Conservation (phyloP, 768 basidiomycete species). For the Hericium coralloides region DNA sequence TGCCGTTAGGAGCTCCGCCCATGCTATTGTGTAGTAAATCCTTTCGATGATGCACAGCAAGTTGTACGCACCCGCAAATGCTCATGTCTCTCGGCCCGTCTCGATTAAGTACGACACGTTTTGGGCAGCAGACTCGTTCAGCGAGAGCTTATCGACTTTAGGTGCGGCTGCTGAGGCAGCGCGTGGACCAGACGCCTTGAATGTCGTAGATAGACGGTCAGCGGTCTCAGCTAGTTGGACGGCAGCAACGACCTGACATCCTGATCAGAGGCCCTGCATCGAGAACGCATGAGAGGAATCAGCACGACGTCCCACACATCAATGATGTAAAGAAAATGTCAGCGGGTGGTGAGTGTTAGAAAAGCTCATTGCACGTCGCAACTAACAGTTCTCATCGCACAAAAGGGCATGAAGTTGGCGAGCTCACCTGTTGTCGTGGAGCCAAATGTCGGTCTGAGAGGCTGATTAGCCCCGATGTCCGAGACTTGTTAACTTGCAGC, state of each 20-base stretch:
- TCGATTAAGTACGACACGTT: slow-evolving; percentile 75
- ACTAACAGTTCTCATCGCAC: not conserved
- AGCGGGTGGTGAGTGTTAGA: not conserved
- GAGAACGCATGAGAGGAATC: not conserved
- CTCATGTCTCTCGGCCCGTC: slow-evolving; percentile 58
- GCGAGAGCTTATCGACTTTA: slow-evolving; percentile 29
- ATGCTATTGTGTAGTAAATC: no score
- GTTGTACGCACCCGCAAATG: slow-evolving; percentile 67
- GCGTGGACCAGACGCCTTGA: slow-evolving; percentile 44
- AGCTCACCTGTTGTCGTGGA: not conserved
- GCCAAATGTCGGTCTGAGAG: no score
- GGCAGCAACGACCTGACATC: not conserved
- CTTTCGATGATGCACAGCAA: no score
- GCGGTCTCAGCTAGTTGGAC: not conserved
- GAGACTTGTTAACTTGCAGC: no score
- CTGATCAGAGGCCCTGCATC: not conserved
- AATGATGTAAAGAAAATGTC: not conserved
- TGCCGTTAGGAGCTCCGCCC: no score
- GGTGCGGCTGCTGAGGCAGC: slow-evolving; percentile 27
- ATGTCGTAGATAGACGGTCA: not conserved
- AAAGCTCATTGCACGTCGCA: not conserved
- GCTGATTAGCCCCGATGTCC: no score
- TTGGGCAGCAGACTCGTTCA: slow-evolving; percentile 38
- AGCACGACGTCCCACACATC: slow-evolving; percentile 3
- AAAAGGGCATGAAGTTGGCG: not conserved